Conservation (phyloP, 441 rosid genomes). For the Gossypium lobatum region DNA sequence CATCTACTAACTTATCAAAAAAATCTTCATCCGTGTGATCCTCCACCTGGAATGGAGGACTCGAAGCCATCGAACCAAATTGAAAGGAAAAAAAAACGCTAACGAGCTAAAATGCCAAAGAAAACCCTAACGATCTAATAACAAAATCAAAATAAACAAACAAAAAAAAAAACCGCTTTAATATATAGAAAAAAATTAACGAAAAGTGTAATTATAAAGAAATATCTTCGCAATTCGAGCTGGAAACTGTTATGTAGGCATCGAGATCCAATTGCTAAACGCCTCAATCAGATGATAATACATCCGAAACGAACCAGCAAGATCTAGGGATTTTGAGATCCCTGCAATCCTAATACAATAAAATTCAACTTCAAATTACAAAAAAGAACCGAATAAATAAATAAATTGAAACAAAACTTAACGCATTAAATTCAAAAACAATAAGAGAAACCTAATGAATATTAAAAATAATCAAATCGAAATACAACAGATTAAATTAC, state of each 20-base stretch:
- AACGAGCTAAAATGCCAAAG: neutral
- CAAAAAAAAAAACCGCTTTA: neutral
- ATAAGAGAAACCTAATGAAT: neutral
- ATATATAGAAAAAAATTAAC: conserved; percentile 9
- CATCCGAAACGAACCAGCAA: conserved; percentile 13
- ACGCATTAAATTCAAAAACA: neutral
- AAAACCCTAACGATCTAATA: neutral
- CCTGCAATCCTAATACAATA: conserved; percentile 15
- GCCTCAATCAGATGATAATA: conserved; percentile 22
- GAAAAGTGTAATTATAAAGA: neutral
- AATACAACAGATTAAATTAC: conserved; percentile 2
- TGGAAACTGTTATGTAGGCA: conserved; percentile 14
- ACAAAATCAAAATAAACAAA: neutral
- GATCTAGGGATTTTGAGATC: conserved; percentile 42
- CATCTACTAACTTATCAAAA: conserved; percentile 89
- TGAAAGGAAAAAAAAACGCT: neutral
- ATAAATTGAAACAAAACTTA: conserved; percentile 1
- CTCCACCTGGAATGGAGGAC: conserved; percentile 74
- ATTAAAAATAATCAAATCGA: neutral
- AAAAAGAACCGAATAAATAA: neutral
- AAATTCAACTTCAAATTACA: neutral
- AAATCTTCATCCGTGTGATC: conserved; percentile 64
- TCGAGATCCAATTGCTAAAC: conserved; percentile 43
- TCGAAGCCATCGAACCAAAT: conserved; percentile 55
- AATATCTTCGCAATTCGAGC: conserved; percentile 25